These are phyloP conservation scores for Blakeslea trispora DNA, from an alignment of 371 early-diverging fungal species.

Conservation along the genomic window DNA sequence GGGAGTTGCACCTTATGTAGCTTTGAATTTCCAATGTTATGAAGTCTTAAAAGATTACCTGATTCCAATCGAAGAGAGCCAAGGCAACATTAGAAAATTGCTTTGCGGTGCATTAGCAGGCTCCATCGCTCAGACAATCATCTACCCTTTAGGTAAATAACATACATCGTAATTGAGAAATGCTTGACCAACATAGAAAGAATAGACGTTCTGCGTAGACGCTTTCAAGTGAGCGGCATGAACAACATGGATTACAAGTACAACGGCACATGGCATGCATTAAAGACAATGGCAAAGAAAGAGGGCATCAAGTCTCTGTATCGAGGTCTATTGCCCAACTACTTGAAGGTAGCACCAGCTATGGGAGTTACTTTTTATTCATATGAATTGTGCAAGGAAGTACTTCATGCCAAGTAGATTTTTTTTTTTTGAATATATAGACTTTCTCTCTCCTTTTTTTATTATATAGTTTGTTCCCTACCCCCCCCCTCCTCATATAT, in stretches of 20 bases:
- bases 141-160: conserved; percentile 76
- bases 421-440: too few relatives aligned
- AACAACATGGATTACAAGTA: conserved; percentile 71
- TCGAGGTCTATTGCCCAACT: conserved; percentile 79
- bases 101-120: conserved; percentile 90
- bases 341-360: conserved; percentile 85
- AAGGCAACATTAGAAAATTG: conserved; percentile 68
- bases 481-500: too few relatives aligned
- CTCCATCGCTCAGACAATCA: conserved; percentile 86
- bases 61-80: conserved; percentile 66
- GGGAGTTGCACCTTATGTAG: conserved; percentile 88
- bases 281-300: conserved; percentile 64
- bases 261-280: conserved; percentile 75
- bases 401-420: conserved; percentile 37
- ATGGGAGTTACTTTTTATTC: conserved; percentile 86
- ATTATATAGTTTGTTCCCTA: too few relatives aligned
- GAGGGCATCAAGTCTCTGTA: conserved; percentile 64
- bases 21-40: conserved; percentile 83
- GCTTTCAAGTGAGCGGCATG: conserved; percentile 90
- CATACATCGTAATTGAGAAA: background rate
- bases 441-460: too few relatives aligned
- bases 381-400: conserved; percentile 74
- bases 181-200: background rate
- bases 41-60: conserved; percentile 75
- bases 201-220: conserved; percentile 76